These are phyloP conservation scores for Daldinia loculata DNA, from an alignment of 495 filamentous ascomycete species.

Conservation along the genomic window DNA sequence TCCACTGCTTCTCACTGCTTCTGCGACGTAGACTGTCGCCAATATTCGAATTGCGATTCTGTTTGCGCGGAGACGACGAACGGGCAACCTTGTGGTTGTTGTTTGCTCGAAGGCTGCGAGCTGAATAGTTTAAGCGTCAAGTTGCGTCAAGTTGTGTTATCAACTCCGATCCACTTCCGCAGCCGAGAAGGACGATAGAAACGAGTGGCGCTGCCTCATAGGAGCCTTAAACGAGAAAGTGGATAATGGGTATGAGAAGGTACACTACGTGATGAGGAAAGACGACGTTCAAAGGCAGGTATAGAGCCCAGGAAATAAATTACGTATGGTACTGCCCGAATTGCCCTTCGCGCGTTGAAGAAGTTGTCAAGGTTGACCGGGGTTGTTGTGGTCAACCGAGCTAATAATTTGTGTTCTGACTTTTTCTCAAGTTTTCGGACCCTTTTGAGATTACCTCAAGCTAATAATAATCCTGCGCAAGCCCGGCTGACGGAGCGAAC, in stretches of 20 bases:
- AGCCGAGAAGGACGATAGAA: constrained; percentile 18
- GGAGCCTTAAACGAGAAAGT: constrained; percentile 14
- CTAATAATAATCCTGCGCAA: not conserved
- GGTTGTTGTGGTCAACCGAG: constrained; percentile 35
- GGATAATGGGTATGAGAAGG: constrained; percentile 9
- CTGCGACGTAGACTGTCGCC: constrained; percentile 31
- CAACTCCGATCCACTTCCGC: constrained; percentile 43
- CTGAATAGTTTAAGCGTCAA: constrained; percentile 19
- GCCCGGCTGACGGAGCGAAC: not conserved
- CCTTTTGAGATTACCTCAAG: constrained; percentile 25
- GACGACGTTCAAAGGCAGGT: not conserved
- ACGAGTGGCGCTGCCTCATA: constrained; percentile 26
- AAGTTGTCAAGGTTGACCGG: constrained; percentile 14
- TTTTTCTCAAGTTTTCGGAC: constrained; percentile 42
- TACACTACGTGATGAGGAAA: constrained; percentile 14
- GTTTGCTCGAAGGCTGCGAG: constrained; percentile 28
- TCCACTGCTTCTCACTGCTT: constrained; percentile 55
- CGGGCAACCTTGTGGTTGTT: not conserved
- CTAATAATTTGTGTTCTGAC: constrained; percentile 41
- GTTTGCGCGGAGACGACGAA: not conserved
- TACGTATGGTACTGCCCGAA: constrained; percentile 7
- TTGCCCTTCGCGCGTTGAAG: constrained; percentile 20
- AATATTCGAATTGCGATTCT: constrained; percentile 11
- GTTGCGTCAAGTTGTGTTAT: constrained; percentile 12
- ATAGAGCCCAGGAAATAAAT: not conserved